Percentiles rank a stretch among this genome's conserved stretches.
Conservation (phyloP, 306 rosid genomes). For the Myrica gale region DNA sequence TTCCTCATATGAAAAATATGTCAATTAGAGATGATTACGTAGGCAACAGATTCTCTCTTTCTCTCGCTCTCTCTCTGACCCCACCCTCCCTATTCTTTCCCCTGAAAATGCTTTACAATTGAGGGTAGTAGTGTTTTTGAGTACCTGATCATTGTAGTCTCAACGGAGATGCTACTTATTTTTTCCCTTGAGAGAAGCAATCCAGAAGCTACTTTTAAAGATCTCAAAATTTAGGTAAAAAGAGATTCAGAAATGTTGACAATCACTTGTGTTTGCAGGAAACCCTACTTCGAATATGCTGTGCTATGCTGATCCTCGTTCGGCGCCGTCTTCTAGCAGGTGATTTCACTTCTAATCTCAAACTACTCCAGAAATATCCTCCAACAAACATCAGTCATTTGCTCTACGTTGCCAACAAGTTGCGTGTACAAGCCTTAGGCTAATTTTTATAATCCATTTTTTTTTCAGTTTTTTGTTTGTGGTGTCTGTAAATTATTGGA, state of each 20-base stretch:
- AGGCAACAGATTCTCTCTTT: no score
- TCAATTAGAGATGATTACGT: background rate
- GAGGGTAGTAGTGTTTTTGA: background rate
- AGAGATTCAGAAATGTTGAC: slow-evolving; percentile 17
- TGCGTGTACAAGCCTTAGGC: slow-evolving; percentile 63
- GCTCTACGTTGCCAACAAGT: slow-evolving; percentile 94
- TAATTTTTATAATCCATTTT: slow-evolving; percentile 29
- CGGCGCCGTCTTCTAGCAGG: slow-evolving; percentile 94
- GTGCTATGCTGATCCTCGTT: slow-evolving; percentile 89
- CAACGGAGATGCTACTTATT: background rate
- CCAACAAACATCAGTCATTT: slow-evolving; percentile 90
- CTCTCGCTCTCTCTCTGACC: no score
- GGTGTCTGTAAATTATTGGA: slow-evolving; percentile 51
- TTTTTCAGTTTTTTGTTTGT: slow-evolving; percentile 22
- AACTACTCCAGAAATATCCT: slow-evolving; percentile 85
- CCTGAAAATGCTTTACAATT: background rate
- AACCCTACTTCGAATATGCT: slow-evolving; percentile 89
- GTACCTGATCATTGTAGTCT: background rate
- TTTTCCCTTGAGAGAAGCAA: background rate
- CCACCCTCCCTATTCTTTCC: no score
- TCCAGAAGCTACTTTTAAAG: background rate
- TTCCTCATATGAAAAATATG: no score
- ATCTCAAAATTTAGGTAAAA: slow-evolving; percentile 9
- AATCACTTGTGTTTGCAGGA: slow-evolving; percentile 48
- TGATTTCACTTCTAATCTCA: slow-evolving; percentile 96